These are phyloP conservation scores for Vaccinium macrocarpon DNA, from an alignment of 148 eudicot species.

Conservation along the genomic window DNA sequence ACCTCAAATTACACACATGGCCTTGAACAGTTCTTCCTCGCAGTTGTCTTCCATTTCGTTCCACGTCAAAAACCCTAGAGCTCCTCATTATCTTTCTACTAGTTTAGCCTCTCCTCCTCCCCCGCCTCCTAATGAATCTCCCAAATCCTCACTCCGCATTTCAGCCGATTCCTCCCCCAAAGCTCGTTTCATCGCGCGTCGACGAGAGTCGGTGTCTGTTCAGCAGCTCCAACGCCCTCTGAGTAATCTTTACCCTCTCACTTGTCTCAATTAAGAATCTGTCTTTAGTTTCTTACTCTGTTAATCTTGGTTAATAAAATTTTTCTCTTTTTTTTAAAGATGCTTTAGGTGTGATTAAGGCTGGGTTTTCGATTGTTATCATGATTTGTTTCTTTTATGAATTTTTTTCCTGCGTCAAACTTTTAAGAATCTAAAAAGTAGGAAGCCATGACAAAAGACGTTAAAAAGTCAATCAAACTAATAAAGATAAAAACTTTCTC, in stretches of 20 bases:
- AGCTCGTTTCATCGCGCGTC: constrained; percentile 63
- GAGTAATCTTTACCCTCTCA: constrained; percentile 30
- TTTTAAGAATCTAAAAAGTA: too few species aligned
- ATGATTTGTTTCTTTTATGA: too few species aligned
- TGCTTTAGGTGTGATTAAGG: neutral
- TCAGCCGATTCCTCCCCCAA: constrained; percentile 53
- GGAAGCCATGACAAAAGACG: too few species aligned
- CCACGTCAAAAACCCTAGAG: constrained; percentile 34
- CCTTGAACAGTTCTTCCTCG: constrained; percentile 25
- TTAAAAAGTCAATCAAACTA: too few species aligned
- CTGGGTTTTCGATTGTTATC: too few species aligned
- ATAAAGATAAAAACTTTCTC: too few species aligned
- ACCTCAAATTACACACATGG: constrained; percentile 13
- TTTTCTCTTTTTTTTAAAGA: neutral
- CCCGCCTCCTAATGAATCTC: constrained; percentile 17
- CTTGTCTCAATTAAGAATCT: neutral
- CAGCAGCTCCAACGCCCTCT: constrained; percentile 66
- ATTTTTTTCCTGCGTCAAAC: too few species aligned
- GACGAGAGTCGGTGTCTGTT: constrained; percentile 54
- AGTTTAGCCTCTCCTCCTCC: constrained; percentile 9
- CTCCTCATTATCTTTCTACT: neutral
- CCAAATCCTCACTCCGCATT: constrained; percentile 37
- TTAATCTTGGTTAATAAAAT: too few species aligned
- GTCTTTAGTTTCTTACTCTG: neutral
- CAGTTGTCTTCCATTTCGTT: constrained; percentile 18